These are phyloP conservation scores for Tetracladium maxilliforme DNA, from an alignment of 2,329 filamentous ascomycete species.

Conservation along the genomic window DNA sequence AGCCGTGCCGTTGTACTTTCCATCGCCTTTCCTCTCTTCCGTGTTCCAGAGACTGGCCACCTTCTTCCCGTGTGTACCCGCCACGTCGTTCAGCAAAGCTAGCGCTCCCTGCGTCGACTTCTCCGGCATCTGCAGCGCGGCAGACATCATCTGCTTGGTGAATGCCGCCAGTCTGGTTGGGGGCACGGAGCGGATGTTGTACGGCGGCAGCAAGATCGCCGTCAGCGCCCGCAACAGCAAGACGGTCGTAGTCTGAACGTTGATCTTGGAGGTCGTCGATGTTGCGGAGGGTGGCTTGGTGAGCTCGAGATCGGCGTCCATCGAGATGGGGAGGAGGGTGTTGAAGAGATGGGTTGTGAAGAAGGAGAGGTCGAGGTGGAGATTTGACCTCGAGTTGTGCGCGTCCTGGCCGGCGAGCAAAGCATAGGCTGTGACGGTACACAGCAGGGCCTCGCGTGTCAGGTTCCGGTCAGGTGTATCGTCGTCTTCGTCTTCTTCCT, in stretches of 20 bases:
- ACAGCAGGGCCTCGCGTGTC: slow-evolving; percentile 78
- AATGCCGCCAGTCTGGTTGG: slow-evolving; percentile 83
- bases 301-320: slow-evolving; percentile 78
- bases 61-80: slow-evolving; percentile 69
- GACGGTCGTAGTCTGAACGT: slow-evolving; percentile 88
- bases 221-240: slow-evolving; percentile 79
- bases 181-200: slow-evolving; percentile 60
- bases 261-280: slow-evolving; percentile 49
- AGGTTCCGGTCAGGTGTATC: slow-evolving; percentile 49
- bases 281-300: slow-evolving; percentile 33
- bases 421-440: slow-evolving; percentile 93
- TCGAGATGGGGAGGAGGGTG: slow-evolving; percentile 61
- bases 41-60: slow-evolving; percentile 84
- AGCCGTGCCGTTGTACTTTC: slow-evolving; percentile 62
- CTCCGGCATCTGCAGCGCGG: slow-evolving; percentile 75
- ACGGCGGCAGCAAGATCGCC: slow-evolving; percentile 62
- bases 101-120: slow-evolving; percentile 74
- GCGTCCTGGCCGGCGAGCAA: slow-evolving; percentile 89
- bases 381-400: slow-evolving; percentile 63
- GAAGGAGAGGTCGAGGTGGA: slow-evolving; percentile 86
- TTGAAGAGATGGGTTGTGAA: slow-evolving; percentile 89
- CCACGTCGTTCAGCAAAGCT: slow-evolving; percentile 62
- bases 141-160: slow-evolving; percentile 75
- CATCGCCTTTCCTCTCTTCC: slow-evolving; percentile 85
- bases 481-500: slow-evolving; percentile 27